A percentile compares a stretch with the other conserved stretches of the same genome.
phyloP scores from a whole-genome alignment of 139 green algal genomes.

The Pedinophyceae sp. region DNA sequence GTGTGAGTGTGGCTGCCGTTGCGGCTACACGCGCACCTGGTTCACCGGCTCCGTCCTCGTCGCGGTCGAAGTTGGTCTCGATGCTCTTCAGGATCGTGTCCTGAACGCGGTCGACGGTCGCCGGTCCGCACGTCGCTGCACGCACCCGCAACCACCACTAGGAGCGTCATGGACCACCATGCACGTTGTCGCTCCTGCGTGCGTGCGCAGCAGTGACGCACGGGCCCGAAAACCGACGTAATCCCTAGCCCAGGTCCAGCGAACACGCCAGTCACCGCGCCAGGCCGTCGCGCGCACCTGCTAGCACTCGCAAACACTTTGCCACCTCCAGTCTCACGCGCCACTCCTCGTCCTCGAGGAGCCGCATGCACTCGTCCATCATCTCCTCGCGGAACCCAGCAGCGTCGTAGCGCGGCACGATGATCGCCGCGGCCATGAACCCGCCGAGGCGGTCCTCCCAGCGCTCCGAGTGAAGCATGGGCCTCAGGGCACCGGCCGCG shows the following conservation, averaged over 20 bases:
- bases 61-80: constrained; percentile 36
- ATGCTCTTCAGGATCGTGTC: constrained; percentile 41
- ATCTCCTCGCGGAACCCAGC: constrained; percentile 8
- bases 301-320: neutral
- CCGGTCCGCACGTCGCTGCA: constrained; percentile 10
- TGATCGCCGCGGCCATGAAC: constrained; percentile 21
- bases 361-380: constrained; percentile 6
- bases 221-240: too few species aligned
- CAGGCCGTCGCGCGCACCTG: neutral
- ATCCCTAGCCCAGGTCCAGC: too few species aligned
- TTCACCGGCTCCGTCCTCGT: constrained; percentile 1
- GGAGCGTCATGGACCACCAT: too few species aligned
- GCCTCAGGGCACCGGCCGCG: neutral
- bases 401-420: neutral
- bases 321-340: constrained; percentile 42
- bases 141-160: neutral
- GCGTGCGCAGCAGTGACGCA: too few species aligned
- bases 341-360: constrained; percentile 39
- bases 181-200: too few species aligned
- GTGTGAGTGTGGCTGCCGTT: constrained; percentile 1
- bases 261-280: too few species aligned
- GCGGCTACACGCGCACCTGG: constrained; percentile 3
- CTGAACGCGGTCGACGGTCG: constrained; percentile 7
- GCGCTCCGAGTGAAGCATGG: neutral
- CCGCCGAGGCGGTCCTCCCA: constrained; percentile 33